Conservation (phyloP, 2,329 filamentous ascomycete species). For the Colletotrichum cereale region DNA sequence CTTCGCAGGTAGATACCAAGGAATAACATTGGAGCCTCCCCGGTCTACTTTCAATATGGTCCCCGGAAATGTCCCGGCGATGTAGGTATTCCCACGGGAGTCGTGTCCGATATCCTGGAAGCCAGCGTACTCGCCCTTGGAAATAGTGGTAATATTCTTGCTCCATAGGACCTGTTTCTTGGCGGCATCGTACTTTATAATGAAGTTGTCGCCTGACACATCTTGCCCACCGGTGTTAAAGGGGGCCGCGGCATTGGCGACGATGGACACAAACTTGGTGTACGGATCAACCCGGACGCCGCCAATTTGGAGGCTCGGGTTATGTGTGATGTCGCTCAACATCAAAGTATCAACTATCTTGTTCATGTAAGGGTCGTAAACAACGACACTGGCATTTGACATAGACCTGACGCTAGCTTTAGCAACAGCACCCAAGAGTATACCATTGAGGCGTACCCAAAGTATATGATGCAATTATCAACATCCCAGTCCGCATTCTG, state of each 20-base stretch:
- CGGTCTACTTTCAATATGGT: constrained; percentile 41
- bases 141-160: constrained; percentile 40
- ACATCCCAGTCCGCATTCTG: constrained; percentile 53
- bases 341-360: constrained; percentile 36
- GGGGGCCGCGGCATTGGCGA: constrained; percentile 40
- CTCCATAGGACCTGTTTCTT: constrained; percentile 41
- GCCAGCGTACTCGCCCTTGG: constrained; percentile 40
- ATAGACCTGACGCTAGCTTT: constrained; percentile 27
- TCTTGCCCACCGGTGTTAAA: constrained; percentile 41
- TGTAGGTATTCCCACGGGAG: constrained; percentile 40
- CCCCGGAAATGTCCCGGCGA: constrained; percentile 41
- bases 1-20: constrained; percentile 41
- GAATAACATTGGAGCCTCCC: constrained; percentile 21
- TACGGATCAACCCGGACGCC: constrained; percentile 40
- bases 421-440: background rate
- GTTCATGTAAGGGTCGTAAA: constrained; percentile 42
- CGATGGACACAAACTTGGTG: constrained; percentile 39
- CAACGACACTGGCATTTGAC: constrained; percentile 42
- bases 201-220: constrained; percentile 42
- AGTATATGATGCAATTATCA: constrained; percentile 49
- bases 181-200: constrained; percentile 42
- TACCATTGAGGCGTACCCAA: constrained; percentile 43
- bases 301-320: constrained; percentile 39
- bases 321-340: constrained; percentile 39
- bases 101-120: constrained; percentile 43